A percentile compares a stretch with the other conserved stretches of the same genome.
phyloP scores from a whole-genome alignment of 1,284 basidiomycete genomes.

The Xerocomus minutiporus region DNA sequence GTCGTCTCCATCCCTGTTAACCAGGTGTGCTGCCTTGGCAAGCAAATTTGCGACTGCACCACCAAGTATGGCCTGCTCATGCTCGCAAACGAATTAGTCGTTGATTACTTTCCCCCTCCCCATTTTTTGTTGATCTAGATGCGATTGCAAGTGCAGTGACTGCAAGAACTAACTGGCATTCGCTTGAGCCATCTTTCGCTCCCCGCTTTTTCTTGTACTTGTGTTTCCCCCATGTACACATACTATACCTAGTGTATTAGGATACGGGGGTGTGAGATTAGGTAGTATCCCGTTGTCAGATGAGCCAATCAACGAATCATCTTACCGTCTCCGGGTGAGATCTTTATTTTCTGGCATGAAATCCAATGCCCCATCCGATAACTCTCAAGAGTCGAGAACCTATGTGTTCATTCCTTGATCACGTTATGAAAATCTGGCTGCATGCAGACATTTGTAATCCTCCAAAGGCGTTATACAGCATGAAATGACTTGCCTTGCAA shows the following conservation, averaged over 20 bases:
- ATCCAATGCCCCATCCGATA: no score
- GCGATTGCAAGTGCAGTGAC: slow-evolving; percentile 17
- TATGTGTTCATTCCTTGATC: no score
- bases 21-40: not conserved
- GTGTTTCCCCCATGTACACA: not conserved
- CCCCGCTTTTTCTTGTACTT: not conserved
- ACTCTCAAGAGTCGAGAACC: no score
- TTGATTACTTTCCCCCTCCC: not conserved
- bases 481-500: no score
- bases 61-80: not conserved
- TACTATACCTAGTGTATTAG: not conserved
- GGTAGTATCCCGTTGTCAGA: not conserved
- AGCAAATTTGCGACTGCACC: not conserved
- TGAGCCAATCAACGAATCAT: no score
- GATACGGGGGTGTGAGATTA: not conserved
- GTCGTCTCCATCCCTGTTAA: slow-evolving; percentile 4
- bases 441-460: no score
- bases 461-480: no score
- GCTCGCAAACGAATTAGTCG: not conserved
- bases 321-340: no score
- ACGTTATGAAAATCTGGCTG: no score
- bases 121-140: slow-evolving; percentile 5
- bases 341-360: no score
- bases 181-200: not conserved
- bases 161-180: slow-evolving; percentile 17